Percentiles rank a stretch among this genome's conserved stretches.
These are phyloP conservation scores for Fraxinus quadrangulata DNA, from an alignment of 257 asterid genomes.

Conservation along the genomic window DNA sequence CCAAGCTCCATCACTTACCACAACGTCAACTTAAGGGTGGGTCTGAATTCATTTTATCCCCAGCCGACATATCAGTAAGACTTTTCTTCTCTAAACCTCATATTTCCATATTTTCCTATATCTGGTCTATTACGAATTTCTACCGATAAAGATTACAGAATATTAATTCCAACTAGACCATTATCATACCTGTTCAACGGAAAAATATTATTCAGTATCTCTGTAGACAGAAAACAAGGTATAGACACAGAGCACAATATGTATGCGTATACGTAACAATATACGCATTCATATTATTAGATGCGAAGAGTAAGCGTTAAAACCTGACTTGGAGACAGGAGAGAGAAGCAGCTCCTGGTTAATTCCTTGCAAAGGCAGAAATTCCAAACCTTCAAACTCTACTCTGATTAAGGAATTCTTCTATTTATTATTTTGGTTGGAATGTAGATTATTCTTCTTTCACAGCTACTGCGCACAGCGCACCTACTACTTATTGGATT, in stretches of 20 bases:
- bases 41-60: background rate
- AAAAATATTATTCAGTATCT: background rate
- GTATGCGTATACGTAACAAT: background rate
- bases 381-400: background rate
- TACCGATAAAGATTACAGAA: background rate
- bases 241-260: background rate
- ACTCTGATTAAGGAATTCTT: background rate
- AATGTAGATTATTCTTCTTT: too few species aligned
- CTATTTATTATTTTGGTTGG: too few species aligned
- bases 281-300: background rate
- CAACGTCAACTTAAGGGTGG: background rate
- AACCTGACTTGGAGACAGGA: background rate
- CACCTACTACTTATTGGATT: too few species aligned
- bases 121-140: background rate
- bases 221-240: background rate
- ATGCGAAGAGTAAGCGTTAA: background rate
- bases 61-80: background rate
- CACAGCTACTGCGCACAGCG: too few species aligned
- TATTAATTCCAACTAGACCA: background rate
- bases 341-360: background rate
- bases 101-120: background rate
- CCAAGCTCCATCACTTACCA: background rate
- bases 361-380: too few species aligned
- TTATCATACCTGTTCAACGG: background rate
- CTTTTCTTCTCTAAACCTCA: background rate